These are phyloP conservation scores for Stemphylium beticola DNA, from an alignment of 2,329 filamentous ascomycete species.

Conservation along the genomic window DNA sequence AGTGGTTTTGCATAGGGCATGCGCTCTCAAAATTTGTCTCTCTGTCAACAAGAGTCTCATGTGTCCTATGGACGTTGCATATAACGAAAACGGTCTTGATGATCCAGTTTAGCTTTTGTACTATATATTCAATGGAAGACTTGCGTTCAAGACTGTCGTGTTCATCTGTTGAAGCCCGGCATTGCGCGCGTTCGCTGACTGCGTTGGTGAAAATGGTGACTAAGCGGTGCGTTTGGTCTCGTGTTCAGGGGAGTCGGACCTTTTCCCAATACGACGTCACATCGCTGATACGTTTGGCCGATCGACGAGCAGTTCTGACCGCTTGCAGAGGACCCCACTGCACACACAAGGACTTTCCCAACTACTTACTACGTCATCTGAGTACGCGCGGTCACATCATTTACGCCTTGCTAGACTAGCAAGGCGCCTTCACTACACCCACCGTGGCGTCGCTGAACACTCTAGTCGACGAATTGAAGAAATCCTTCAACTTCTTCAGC, in stretches of 20 bases:
- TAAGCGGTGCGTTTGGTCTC: constrained; percentile 16
- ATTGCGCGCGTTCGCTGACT: too few relatives aligned
- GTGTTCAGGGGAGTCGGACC: constrained; percentile 14
- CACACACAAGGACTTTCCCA: constrained; percentile 21
- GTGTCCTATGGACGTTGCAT: constrained; percentile 20
- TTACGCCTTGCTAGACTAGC: constrained; percentile 22
- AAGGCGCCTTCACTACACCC: constrained; percentile 23
- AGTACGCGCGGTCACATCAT: constrained; percentile 14
- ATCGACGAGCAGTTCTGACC: constrained; percentile 15
- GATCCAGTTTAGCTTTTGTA: constrained; percentile 25
- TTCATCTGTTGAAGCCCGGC: too few relatives aligned
- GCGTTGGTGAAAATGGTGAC: constrained; percentile 8
- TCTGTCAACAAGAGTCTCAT: constrained; percentile 13
- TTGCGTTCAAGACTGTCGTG: background rate
- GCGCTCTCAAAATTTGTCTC: constrained; percentile 15
- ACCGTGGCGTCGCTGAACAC: constrained; percentile 47
- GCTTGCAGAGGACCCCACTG: constrained; percentile 25
- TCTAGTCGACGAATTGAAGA: constrained; percentile 45
- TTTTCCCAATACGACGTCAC: constrained; percentile 25
- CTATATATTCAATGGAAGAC: constrained; percentile 19
- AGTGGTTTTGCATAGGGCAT: constrained; percentile 10
- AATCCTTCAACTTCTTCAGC: constrained; percentile 44
- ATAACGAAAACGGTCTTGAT: constrained; percentile 20
- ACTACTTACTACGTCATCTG: constrained; percentile 26
- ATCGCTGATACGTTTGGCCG: constrained; percentile 27